A percentile compares a stretch with the other conserved stretches of the same genome.
Conservation (phyloP, 2,329 filamentous ascomycete species). For the Decorospora gaudefroyi region DNA sequence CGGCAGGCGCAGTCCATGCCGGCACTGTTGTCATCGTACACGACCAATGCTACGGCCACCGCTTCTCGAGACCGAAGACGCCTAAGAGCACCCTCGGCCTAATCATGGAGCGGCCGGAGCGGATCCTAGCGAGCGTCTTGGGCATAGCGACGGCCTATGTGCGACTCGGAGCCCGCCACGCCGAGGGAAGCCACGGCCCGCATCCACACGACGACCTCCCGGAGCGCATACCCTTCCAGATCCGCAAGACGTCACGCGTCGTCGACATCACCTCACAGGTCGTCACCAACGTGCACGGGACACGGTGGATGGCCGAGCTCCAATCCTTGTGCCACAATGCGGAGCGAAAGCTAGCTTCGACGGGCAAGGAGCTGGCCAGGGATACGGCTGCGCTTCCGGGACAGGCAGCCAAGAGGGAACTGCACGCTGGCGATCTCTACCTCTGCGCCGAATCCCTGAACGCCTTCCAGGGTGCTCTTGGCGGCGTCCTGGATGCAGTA, state of each 20-base stretch:
- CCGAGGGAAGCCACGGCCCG: conserved; percentile 69
- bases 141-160: conserved; percentile 89
- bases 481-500: conserved; percentile 90
- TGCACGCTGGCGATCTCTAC: conserved; percentile 91
- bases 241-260: conserved; percentile 75
- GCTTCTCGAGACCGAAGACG: conserved; percentile 81
- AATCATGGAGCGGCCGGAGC: conserved; percentile 92
- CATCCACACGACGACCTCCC: conserved; percentile 65
- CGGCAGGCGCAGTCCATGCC: conserved; percentile 43
- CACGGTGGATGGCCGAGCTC: conserved; percentile 91
- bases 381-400: conserved; percentile 33
- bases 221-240: conserved; percentile 74
- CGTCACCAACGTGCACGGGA: conserved; percentile 89
- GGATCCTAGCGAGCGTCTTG: conserved; percentile 80
- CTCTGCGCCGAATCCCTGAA: conserved; percentile 82
- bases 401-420: conserved; percentile 63
- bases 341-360: conserved; percentile 74
- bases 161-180: conserved; percentile 79
- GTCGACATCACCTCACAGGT: conserved; percentile 73
- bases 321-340: conserved; percentile 82
- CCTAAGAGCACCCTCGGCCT: conserved; percentile 71
- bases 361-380: conserved; percentile 76
- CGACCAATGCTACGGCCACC: conserved; percentile 93
- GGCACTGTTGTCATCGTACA: conserved; percentile 84
- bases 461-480: conserved; percentile 87